These are phyloP conservation scores for Coemansia sp. DNA, from an alignment of 192 early-diverging fungal species.

Conservation along the genomic window DNA sequence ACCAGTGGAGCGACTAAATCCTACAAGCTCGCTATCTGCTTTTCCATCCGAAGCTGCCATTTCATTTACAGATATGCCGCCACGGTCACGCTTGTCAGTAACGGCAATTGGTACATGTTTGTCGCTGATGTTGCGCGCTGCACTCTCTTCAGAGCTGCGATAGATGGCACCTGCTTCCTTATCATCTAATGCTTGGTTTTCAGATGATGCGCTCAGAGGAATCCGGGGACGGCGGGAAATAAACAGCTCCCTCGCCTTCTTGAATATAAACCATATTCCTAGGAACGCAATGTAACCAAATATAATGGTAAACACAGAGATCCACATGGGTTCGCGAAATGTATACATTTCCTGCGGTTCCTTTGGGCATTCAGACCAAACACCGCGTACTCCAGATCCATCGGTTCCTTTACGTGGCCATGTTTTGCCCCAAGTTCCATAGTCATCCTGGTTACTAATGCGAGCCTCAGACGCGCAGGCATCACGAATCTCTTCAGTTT, in stretches of 20 bases:
- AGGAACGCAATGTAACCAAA: conserved; percentile 26
- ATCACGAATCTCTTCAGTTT: conserved; percentile 15
- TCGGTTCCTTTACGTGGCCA: conserved; percentile 19
- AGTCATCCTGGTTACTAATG: conserved; percentile 12
- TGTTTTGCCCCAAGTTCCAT: conserved; percentile 23
- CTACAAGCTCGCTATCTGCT: not conserved
- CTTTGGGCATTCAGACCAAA: conserved; percentile 33
- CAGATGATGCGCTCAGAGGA: not conserved
- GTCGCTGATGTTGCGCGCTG: not conserved
- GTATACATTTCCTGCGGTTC: conserved; percentile 38
- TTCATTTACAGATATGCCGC: conserved; percentile 4
- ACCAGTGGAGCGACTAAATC: not conserved
- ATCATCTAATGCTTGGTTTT: not conserved
- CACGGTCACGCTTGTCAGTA: not conserved
- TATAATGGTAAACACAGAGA: conserved; percentile 21
- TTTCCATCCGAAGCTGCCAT: conserved; percentile 10
- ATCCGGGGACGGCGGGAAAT: not conserved
- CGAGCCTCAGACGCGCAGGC: conserved; percentile 32
- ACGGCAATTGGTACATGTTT: not conserved
- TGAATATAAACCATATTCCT: conserved; percentile 21
- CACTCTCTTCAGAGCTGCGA: not conserved
- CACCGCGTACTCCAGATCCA: conserved; percentile 11
- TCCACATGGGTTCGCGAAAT: conserved; percentile 43
- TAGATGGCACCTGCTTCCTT: not conserved
- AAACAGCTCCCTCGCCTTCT: conserved; percentile 5